Evolutionary conservation across 441 rosid genomes (phyloP).

Genomic region (Kokia cookei): DNA sequence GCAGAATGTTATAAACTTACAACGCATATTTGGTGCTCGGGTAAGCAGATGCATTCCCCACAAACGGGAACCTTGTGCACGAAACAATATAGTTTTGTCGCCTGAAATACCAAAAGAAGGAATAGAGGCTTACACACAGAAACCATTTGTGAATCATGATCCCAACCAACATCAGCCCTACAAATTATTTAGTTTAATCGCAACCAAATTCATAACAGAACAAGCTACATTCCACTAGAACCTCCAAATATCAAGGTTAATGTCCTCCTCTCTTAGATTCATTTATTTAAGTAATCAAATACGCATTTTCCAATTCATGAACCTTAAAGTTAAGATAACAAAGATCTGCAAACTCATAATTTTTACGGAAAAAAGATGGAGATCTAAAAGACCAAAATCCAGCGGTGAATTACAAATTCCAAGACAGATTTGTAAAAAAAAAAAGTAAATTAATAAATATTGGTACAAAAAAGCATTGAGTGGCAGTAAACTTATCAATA

Average conservation of each 20-base stretch:
- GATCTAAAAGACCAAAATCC: conserved; percentile 18
- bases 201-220: background rate
- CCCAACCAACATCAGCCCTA: background rate
- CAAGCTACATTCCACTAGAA: conserved; percentile 6
- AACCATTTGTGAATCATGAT: conserved; percentile 1
- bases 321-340: background rate
- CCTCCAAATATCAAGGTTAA: background rate
- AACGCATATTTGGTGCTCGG: conserved; percentile 94
- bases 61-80: conserved; percentile 99
- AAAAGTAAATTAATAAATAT: background rate
- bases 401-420: background rate
- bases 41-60: conserved; percentile 94
- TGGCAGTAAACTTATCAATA: background rate
- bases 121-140: background rate
- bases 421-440: background rate
- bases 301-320: conserved; percentile 1
- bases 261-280: background rate
- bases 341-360: background rate
- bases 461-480: background rate
- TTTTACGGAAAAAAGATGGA: conserved; percentile 11
- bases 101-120: conserved; percentile 40
- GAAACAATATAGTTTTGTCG: conserved; percentile 93
- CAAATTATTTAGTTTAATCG: background rate
- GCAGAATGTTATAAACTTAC: conserved; percentile 30
- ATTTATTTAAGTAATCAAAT: background rate